Evolutionary conservation across 176 grass and related monocot genomes (phyloP), one percentile per base, ranked within the genome.

Genomic region (Secale cereale): DNA sequence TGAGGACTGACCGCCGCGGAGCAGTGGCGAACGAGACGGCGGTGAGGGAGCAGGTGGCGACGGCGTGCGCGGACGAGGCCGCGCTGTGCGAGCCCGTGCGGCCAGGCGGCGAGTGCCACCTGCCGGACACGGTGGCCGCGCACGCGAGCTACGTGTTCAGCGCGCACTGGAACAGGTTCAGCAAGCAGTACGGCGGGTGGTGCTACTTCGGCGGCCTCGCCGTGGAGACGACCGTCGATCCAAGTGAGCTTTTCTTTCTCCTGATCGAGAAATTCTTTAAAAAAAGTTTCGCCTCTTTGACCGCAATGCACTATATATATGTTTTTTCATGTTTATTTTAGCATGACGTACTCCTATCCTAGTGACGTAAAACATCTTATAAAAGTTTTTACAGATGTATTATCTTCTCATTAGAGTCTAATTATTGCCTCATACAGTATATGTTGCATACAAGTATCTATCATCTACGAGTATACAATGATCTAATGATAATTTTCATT

Each of bases 141-240:
- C 83, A 89, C 50, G 84, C 91, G 4, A 91, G 57, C 86, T 93
- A 91, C 65, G 88, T 83, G 2, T 91, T 96, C 76, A 96, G 92
- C 65, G 85, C 86, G 31, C 88, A 93, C 74, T 96, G 94, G 94
- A 89, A 91, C 77, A 85, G 23, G 81, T 93, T 92, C 83, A 85
- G 87, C 46, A 72, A 86, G 82, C 79, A 84, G 40, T 76, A 79
- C 66, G 91, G 94, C 35, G 89, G 78, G 3, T 83, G 87, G 22
- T 96, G 94, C 87, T 91, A 87, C 88, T 96, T 93, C 59, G 59
- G 22, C 17, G 94, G 89, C 31, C 79, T 89, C 22, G 94, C 89
- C 10, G 67, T 81, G 3, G 85, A 93, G 84, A 96, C 94, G 33
- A 72, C 84, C 27, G 60, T 65, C 8, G 84, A 96, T 76, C 91